A percentile compares a stretch with the other conserved stretches of the same genome.
phyloP scores from a whole-genome alignment of 192 early-diverging fungal species.

The Chytriomyces sp. region DNA sequence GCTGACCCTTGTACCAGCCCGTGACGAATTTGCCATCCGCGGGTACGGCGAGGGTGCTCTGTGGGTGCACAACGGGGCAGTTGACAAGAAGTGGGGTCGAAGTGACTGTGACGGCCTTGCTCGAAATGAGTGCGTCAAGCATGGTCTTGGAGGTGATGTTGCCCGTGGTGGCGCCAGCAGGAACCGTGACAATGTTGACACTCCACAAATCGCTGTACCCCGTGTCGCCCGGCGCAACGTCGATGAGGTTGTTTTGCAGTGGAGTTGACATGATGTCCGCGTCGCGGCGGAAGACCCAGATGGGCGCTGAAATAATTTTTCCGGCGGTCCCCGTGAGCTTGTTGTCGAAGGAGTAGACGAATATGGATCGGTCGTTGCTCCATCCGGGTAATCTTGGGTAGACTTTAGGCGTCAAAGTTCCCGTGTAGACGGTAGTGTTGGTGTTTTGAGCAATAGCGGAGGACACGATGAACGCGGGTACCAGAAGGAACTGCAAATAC shows the following conservation, averaged over 20 bases:
- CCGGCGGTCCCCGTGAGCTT: not conserved
- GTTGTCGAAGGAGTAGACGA: not conserved
- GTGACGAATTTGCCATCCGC: conserved; percentile 12
- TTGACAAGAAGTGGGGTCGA: conserved; percentile 11
- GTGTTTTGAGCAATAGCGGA: not conserved
- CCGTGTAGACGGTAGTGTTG: conserved; percentile 1
- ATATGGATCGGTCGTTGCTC: not conserved
- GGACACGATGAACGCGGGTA: not conserved
- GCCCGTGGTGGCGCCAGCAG: not conserved
- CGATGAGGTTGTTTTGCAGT: conserved; percentile 17
- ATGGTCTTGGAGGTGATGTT: not conserved
- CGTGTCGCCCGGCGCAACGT: conserved; percentile 15
- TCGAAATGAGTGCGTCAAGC: not conserved
- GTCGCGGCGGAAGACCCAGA: conserved; percentile 21
- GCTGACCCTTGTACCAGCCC: conserved; percentile 10
- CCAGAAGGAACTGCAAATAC: too few species aligned
- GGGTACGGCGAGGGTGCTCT: conserved; percentile 2
- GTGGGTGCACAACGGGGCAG: conserved; percentile 25
- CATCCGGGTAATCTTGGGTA: conserved; percentile 16
- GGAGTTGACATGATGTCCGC: not conserved
- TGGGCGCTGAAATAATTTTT: not conserved
- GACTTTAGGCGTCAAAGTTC: conserved; percentile 5
- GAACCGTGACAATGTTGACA: conserved; percentile 11
- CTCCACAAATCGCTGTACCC: conserved; percentile 24
- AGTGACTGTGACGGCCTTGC: not conserved